Percentiles rank a stretch among this genome's conserved stretches.
Conservation (phyloP, 2,329 filamentous ascomycete genomes). For the Penicillium freii region DNA sequence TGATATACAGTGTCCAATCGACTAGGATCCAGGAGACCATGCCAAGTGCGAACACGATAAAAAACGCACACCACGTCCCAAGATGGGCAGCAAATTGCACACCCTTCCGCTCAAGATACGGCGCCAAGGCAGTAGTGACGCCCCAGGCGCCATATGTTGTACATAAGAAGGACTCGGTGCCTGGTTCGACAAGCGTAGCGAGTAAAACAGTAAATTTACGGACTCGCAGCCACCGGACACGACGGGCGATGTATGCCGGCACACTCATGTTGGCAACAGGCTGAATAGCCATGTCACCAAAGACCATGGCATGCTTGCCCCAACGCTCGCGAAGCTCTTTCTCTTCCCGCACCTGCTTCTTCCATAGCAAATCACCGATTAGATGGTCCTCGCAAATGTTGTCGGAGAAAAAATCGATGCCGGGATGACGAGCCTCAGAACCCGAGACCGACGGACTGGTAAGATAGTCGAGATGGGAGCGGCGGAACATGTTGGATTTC, state of each 20-base stretch:
- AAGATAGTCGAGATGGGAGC: constrained; percentile 78
- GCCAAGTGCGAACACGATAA: constrained; percentile 62
- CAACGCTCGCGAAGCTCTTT: constrained; percentile 46
- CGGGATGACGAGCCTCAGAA: constrained; percentile 52
- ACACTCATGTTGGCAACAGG: constrained; percentile 82
- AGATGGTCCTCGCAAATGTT: constrained; percentile 98
- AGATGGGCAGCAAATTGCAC: constrained; percentile 50
- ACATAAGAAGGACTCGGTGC: constrained; percentile 84
- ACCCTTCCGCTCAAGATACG: constrained; percentile 51
- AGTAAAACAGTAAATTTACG: constrained; percentile 89
- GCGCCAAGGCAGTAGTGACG: constrained; percentile 64
- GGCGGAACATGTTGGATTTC: constrained; percentile 98
- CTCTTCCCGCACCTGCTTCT: constrained; percentile 42
- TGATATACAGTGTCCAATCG: constrained; percentile 71
- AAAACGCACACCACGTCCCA: constrained; percentile 67
- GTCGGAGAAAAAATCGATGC: constrained; percentile 88
- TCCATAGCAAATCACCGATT: constrained; percentile 90
- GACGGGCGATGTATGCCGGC: constrained; percentile 70
- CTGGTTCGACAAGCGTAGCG: constrained; percentile 88
- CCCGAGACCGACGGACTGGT: constrained; percentile 54
- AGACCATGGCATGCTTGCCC: constrained; percentile 78
- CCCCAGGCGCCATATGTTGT: constrained; percentile 77
- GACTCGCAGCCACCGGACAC: constrained; percentile 87
- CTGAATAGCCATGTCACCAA: constrained; percentile 84
- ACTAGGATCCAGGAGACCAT: constrained; percentile 69